Percentiles rank a stretch among this genome's conserved stretches.
Evolutionary conservation across 108 stramenopile genomes (phyloP).

Genomic region (Aurantiochytrium sp.): DNA sequence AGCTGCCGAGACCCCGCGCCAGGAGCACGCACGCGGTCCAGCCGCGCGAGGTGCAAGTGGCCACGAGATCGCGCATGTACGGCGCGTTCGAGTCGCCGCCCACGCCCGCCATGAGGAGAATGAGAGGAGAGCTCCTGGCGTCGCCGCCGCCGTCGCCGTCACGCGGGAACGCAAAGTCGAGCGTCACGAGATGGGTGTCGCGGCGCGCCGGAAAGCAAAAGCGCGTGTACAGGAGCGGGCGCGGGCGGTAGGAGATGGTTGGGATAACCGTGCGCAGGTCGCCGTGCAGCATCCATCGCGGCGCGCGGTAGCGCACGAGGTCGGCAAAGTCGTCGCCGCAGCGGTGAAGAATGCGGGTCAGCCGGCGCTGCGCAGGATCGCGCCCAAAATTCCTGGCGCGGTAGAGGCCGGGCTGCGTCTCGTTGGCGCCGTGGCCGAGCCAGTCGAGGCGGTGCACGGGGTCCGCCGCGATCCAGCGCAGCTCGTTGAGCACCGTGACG

Average conservation of each 20-base stretch:
- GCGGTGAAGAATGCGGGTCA: background rate
- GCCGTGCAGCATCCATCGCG: background rate
- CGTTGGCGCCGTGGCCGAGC: background rate
- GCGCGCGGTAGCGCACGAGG: background rate
- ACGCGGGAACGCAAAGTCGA: background rate
- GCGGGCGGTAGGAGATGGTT: background rate
- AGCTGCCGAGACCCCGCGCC: background rate
- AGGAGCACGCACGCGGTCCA: background rate
- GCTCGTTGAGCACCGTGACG: background rate
- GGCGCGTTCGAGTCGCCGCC: constrained; percentile 26
- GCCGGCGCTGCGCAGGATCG: background rate
- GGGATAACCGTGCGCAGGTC: background rate
- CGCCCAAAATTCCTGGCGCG: background rate
- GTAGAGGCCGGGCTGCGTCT: background rate
- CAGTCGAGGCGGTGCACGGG: background rate
- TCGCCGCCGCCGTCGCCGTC: background rate
- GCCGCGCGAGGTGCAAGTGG: background rate
- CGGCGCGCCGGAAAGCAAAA: background rate
- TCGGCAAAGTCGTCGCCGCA: background rate
- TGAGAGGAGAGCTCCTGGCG: background rate
- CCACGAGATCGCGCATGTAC: background rate
- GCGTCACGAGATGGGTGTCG: background rate
- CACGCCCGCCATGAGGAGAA: background rate
- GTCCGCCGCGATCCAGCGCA: background rate
- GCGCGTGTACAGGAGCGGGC: background rate